phyloP scores from a whole-genome alignment of 768 basidiomycete genomes.

The Rhodotorula graminis region DNA sequence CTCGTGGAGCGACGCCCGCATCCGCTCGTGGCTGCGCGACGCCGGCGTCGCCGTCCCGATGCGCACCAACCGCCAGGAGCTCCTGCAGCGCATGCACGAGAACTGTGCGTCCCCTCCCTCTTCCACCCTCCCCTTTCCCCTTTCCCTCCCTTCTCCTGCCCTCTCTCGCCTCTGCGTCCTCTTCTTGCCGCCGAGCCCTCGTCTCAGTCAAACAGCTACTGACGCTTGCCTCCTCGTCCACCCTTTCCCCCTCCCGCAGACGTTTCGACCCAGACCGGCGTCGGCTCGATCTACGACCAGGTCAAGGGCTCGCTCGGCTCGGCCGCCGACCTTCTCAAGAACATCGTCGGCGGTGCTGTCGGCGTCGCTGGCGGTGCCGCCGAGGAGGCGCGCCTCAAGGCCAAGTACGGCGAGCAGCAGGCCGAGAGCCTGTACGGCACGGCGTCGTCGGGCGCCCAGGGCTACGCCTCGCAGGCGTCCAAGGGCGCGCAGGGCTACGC shows the following conservation, averaged over 20 bases:
- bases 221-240: neutral
- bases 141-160: no score
- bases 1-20: conserved; percentile 85
- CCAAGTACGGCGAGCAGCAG: conserved; percentile 44
- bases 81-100: conserved; percentile 58
- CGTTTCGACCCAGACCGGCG: conserved; percentile 61
- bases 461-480: neutral
- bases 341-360: conserved; percentile 42
- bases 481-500: neutral
- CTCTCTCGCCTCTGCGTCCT: neutral
- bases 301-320: conserved; percentile 64
- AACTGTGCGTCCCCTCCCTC: conserved; percentile 33
- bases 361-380: conserved; percentile 37
- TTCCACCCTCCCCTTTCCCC: neutral
- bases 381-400: conserved; percentile 42
- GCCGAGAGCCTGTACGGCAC: conserved; percentile 43
- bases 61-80: conserved; percentile 61
- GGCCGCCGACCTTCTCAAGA: conserved; percentile 49
- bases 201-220: neutral
- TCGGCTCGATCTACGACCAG: conserved; percentile 58
- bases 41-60: conserved; percentile 56
- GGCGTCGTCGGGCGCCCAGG: conserved; percentile 37
- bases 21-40: conserved; percentile 80
- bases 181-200: no score
- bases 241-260: conserved; percentile 53